Percentiles rank a stretch among this genome's conserved stretches.
Evolutionary conservation across 257 asterid genomes (phyloP).

Genomic region (Apocynum venetum): DNA sequence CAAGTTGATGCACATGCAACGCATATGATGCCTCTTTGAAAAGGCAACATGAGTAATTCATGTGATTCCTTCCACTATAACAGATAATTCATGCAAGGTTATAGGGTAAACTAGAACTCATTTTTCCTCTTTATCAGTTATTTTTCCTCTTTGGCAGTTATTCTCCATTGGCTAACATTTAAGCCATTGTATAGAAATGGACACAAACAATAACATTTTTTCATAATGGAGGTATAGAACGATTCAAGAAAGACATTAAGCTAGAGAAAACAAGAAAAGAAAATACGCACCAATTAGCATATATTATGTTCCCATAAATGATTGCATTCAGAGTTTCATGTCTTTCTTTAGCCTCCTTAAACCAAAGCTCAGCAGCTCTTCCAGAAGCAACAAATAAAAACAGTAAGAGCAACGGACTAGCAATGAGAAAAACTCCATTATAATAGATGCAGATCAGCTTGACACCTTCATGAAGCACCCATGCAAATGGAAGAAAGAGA

Average conservation of each 20-base stretch:
- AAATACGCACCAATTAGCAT: conserved; percentile 73
- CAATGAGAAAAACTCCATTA: neutral
- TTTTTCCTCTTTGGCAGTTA: no score
- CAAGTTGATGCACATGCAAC: no score
- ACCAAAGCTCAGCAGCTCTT: conserved; percentile 96
- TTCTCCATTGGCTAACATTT: neutral
- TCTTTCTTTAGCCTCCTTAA: conserved; percentile 81
- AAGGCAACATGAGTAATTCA: no score
- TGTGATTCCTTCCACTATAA: neutral
- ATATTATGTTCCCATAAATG: conserved; percentile 87
- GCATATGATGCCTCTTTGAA: no score
- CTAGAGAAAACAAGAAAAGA: conserved; percentile 5
- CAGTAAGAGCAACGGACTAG: conserved; percentile 11
- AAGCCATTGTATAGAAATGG: neutral
- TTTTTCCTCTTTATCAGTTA: no score
- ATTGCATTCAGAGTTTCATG: conserved; percentile 59
- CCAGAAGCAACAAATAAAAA: conserved; percentile 38
- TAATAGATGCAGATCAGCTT: neutral
- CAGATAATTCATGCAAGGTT: no score
- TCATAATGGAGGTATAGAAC: conserved; percentile 1
- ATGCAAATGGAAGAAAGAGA: neutral
- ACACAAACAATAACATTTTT: neutral
- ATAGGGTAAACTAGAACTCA: no score
- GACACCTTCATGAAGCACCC: neutral
- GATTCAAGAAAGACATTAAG: neutral